These are phyloP conservation scores for Eleusine indica DNA, from an alignment of 176 grass and related monocot species.

Conservation along the genomic window DNA sequence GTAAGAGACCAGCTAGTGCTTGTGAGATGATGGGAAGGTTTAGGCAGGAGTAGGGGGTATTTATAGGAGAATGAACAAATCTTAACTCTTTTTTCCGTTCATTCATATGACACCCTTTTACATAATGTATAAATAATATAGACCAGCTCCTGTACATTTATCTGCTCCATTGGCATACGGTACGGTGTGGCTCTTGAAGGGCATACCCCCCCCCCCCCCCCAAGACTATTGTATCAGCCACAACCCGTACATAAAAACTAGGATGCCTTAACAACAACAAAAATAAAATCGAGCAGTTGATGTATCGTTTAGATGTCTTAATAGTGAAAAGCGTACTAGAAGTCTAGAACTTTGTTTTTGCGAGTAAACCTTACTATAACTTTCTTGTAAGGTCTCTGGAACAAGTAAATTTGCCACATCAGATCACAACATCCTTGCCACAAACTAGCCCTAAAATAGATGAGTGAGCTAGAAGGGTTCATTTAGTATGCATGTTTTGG, in stretches of 20 bases:
- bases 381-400: background rate
- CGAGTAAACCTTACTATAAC: too few relatives aligned
- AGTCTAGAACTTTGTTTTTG: background rate
- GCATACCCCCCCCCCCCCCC: background rate
- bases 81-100: background rate
- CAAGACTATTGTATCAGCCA: background rate
- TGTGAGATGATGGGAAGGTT: slow-evolving; percentile 35
- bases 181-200: background rate
- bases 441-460: background rate
- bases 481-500: background rate
- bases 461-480: background rate
- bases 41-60: slow-evolving; percentile 25
- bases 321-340: background rate
- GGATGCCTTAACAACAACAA: background rate
- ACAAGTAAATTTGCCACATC: background rate
- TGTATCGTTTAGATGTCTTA: background rate
- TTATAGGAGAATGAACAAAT: slow-evolving; percentile 46
- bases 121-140: background rate
- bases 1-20: background rate
- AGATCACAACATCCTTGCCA: background rate
- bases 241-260: background rate
- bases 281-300: background rate
- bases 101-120: background rate
- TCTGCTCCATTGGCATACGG: background rate
- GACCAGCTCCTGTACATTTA: background rate